Base-by-base conservation (phyloP, 164 flowering plant species). In the Nelumbo lutea region DNA sequence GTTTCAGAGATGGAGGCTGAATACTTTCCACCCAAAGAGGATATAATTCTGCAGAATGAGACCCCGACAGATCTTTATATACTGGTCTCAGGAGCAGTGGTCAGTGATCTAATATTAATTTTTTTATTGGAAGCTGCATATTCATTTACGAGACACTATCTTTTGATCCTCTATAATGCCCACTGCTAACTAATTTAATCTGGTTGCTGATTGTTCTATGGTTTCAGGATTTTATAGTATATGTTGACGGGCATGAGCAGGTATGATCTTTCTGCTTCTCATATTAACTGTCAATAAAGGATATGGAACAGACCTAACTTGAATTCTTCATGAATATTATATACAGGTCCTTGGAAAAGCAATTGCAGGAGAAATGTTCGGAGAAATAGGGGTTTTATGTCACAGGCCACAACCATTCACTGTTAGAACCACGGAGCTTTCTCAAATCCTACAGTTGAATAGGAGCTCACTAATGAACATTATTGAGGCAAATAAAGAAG, bases 1-100 rank as follows among this genome's bases (percentile, higher is more conserved):
- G 96, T 93, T 42, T 90, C 98, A 2, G 98, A 90, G 79, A 91
- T 91, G 96, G 91, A 88, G 79, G 88, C 95, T 2, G 97, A 91
- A 78, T 94, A 87, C 71, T 94, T 88, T 76, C 91, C 96, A 64
- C 96, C 98, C 38, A 91, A 86, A 75, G 96, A 90, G 81, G 97
- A 94, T 75, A 87, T 91, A 41, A 90, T 91, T 65, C 81, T 94
- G 78, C 97, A 90, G 74, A 93, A 94, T 76, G 98, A 94, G 83
- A 93, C 97, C 46, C 97, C 98, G 2, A 91, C 97, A n/a, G 98
- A 94, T 73, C 87, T 94, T 74, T 94, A 94, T 67, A 71, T 94
- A 59, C 80, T 94, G 61, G 95, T 87, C 61, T 77, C 82, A 47
- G 98, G 98, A 51, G 86, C 96, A 51, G 88, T 86, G 91, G 98